Evolutionary conservation across 371 early-diverging fungal species (phyloP).

Genomic region (Basidiobolus meristosporus): DNA sequence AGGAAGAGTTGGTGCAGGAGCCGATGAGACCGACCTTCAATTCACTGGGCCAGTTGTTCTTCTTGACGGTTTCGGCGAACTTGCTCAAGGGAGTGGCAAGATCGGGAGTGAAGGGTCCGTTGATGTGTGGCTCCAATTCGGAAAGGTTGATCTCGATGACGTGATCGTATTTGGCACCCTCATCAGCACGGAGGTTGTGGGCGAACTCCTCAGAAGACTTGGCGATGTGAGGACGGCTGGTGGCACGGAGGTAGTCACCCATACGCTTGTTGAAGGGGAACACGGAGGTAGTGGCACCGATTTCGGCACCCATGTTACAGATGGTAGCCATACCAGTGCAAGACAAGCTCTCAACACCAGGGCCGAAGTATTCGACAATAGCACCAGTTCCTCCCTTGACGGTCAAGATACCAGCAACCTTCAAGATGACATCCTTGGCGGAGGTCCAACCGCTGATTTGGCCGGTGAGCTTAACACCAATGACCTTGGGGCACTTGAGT

Average conservation of each 20-base stretch:
- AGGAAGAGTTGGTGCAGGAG: constrained; percentile 90
- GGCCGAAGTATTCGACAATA: constrained; percentile 92
- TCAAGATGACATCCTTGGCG: constrained; percentile 81
- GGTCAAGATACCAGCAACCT: constrained; percentile 72
- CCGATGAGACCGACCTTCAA: constrained; percentile 80
- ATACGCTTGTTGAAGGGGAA: constrained; percentile 85
- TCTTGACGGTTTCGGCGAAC: constrained; percentile 55
- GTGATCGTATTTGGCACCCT: constrained; percentile 74
- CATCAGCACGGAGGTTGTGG: constrained; percentile 71
- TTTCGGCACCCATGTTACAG: too few species aligned
- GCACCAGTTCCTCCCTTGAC: constrained; percentile 86
- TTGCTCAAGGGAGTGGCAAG: constrained; percentile 76
- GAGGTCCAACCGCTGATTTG: constrained; percentile 79
- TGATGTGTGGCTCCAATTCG: too few species aligned
- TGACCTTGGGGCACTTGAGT: too few species aligned
- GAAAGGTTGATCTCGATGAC: constrained; percentile 80
- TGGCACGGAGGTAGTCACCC: constrained; percentile 70
- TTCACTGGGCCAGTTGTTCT: constrained; percentile 69
- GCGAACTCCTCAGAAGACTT: constrained; percentile 37
- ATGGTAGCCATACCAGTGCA: too few species aligned
- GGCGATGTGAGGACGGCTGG: constrained; percentile 58
- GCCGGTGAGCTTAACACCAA: constrained; percentile 76
- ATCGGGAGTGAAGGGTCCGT: too few species aligned
- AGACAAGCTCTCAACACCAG: constrained; percentile 74
- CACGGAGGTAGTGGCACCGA: constrained; percentile 87